Conservation (phyloP, 1,284 basidiomycete genomes). For the Boletus subluridellus region DNA sequence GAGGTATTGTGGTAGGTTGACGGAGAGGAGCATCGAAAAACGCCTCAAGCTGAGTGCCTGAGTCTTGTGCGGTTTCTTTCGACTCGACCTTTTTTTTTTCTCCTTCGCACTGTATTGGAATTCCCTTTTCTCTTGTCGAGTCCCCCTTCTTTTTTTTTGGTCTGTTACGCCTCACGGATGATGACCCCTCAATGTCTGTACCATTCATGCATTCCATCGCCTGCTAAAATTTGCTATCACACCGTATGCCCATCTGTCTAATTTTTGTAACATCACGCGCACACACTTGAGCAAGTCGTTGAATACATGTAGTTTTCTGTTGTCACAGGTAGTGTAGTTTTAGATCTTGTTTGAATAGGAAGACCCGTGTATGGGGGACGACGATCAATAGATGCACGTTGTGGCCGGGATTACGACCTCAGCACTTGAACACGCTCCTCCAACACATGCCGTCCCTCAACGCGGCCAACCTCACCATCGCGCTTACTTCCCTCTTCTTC, state of each 20-base stretch:
- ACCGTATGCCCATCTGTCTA: conserved; percentile 27
- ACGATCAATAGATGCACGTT: conserved; percentile 19
- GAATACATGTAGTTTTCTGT: conserved; percentile 20
- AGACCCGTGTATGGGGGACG: conserved; percentile 3
- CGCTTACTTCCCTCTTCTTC: conserved; percentile 51
- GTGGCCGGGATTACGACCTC: conserved; percentile 31
- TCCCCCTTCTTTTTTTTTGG: not conserved
- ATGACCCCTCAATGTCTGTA: conserved; percentile 25
- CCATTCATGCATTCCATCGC: conserved; percentile 28
- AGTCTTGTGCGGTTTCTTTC: conserved; percentile 9
- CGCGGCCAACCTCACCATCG: conserved; percentile 50
- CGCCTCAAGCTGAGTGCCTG: conserved; percentile 29
- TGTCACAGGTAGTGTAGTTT: conserved; percentile 29
- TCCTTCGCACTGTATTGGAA: not conserved
- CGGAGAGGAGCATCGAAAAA: conserved; percentile 29
- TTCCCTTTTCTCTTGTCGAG: not conserved
- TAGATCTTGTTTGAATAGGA: conserved; percentile 25
- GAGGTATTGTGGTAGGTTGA: conserved; percentile 18
- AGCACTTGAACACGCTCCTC: conserved; percentile 16
- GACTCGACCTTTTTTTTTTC: conserved; percentile 1
- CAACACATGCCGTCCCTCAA: conserved; percentile 30
- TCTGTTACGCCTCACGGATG: conserved; percentile 24
- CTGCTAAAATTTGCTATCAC: conserved; percentile 16
- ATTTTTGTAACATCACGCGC: not conserved
- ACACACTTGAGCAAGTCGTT: conserved; percentile 10